Percentiles rank a stretch among this genome's conserved stretches.
Conservation (phyloP, 2,329 filamentous ascomycete species). For the Nemania abortiva region DNA sequence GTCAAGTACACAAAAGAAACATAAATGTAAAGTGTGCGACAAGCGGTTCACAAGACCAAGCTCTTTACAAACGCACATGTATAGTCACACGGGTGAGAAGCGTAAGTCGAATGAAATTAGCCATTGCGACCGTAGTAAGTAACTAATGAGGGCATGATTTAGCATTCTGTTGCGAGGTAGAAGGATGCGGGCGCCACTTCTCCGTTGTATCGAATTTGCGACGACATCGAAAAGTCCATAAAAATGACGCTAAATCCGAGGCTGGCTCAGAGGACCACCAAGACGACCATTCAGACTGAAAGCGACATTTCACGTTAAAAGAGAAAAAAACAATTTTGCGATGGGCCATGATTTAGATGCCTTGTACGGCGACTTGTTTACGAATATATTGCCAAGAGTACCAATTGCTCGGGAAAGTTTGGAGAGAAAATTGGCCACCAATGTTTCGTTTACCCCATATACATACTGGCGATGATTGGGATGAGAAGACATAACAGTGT, state of each 20-base stretch:
- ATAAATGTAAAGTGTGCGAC: conserved; percentile 99
- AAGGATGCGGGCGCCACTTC: conserved; percentile 95
- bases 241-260: conserved; percentile 75
- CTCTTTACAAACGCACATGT: conserved; percentile 97
- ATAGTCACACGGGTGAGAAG: conserved; percentile 98
- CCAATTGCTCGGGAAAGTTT: conserved; percentile 42
- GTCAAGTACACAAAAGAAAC: conserved; percentile 97
- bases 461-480: conserved; percentile 40
- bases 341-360: conserved; percentile 18
- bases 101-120: conserved; percentile 71
- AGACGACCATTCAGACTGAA: conserved; percentile 70
- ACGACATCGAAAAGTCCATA: conserved; percentile 96
- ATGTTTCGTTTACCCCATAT: conserved; percentile 41
- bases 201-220: conserved; percentile 97
- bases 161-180: conserved; percentile 95
- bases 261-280: conserved; percentile 73
- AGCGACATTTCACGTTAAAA: conserved; percentile 19
- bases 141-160: conserved; percentile 36
- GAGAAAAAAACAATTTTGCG: conserved; percentile 30
- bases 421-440: conserved; percentile 43
- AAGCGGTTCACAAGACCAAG: conserved; percentile 96
- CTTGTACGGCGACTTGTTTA: conserved; percentile 18
- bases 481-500: conserved; percentile 37
- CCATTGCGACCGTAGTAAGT: neutral
- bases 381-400: conserved; percentile 23